These are phyloP conservation scores for Penicillium taxi DNA, from an alignment of 495 filamentous ascomycete genomes.

Conservation along the genomic window DNA sequence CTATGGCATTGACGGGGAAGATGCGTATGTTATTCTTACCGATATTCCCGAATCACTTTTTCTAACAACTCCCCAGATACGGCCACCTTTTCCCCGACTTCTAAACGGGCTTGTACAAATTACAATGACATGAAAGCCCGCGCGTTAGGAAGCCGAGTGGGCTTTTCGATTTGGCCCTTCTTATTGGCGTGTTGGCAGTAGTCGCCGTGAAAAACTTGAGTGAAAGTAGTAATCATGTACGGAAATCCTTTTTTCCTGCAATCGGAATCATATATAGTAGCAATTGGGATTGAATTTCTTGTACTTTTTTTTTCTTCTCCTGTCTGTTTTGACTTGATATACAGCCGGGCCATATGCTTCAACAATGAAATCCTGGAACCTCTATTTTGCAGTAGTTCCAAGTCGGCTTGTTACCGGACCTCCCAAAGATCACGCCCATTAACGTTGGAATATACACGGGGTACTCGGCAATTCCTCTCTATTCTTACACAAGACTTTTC, in stretches of 20 bases:
- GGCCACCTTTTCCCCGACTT: constrained; percentile 69
- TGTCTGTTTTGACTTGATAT: constrained; percentile 9
- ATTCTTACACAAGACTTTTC: constrained; percentile 18
- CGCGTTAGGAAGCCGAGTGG: constrained; percentile 8
- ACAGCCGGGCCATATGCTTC: constrained; percentile 15
- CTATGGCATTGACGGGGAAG: constrained; percentile 69
- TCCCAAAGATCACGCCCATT: constrained; percentile 13
- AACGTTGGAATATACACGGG: constrained; percentile 28
- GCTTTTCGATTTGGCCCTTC: constrained; percentile 7
- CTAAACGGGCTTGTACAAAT: constrained; percentile 36
- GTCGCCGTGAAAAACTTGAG: constrained; percentile 17
- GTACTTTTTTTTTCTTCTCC: constrained; percentile 12
- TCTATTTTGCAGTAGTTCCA: constrained; percentile 4
- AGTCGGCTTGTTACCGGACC: constrained; percentile 6
- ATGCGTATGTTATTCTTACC: constrained; percentile 58
- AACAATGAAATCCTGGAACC: too few species aligned
- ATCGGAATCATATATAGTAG: constrained; percentile 18
- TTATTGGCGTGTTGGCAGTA: constrained; percentile 8
- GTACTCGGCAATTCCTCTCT: constrained; percentile 19
- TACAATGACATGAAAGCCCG: constrained; percentile 35
- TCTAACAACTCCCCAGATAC: constrained; percentile 41
- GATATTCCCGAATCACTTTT: not conserved
- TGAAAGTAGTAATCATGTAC: too few species aligned
- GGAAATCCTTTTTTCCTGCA: too few species aligned
- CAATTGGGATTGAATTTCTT: constrained; percentile 22